Evolutionary conservation across 345 rosid genomes (phyloP), one percentile per base, ranked within the genome.

Genomic region (Dimocarpus longan): DNA sequence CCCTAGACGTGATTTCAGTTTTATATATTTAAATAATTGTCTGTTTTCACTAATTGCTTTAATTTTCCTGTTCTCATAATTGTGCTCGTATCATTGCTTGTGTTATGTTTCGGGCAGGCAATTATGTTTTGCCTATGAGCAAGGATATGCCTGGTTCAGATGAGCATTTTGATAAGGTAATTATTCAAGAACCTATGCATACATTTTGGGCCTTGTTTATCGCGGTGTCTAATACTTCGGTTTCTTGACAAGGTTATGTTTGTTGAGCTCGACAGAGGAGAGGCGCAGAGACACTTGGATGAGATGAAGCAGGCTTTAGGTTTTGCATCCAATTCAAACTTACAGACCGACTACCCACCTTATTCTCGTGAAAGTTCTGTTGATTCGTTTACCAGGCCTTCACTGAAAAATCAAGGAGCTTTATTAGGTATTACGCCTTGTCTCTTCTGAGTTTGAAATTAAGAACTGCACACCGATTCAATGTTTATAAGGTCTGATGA

Each of bases 131-230:
- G 70, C 84, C 84, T 18, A 32, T 11, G 54, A 74, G 79, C 78
- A 80, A 59, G 66, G 82, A 84, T n/a, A 71, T 66, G 65, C 73
- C 72, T 19, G 75, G 56, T 50, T 80, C 82, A 7, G 80, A 79
- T 68, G 86, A 87, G 54, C 50, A 73, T 68, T 84, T 74, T 67
- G 83, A 78, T 68, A 57, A 82, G 84, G 83, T 77, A 66, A 52
- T 59, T 46, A 2, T 22, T 40, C 57, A 22, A 19, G 48, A 48
- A 13, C 70, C 52, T 11, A 43, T 37, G 5, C 12, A 24, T 21
- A 26, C 18, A 22, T 63, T 67, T 21, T 18, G 39, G 13, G 42
- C 22, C 28, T 21, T 13, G 28, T 43, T 32, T 28, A 9, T 68
- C 18, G 8, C 50, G 16, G 57, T 64, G n/a, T 73, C 78, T 78